Evolutionary conservation across 139 green algal species (phyloP).

Genomic region (Parachlorella kessleri): DNA sequence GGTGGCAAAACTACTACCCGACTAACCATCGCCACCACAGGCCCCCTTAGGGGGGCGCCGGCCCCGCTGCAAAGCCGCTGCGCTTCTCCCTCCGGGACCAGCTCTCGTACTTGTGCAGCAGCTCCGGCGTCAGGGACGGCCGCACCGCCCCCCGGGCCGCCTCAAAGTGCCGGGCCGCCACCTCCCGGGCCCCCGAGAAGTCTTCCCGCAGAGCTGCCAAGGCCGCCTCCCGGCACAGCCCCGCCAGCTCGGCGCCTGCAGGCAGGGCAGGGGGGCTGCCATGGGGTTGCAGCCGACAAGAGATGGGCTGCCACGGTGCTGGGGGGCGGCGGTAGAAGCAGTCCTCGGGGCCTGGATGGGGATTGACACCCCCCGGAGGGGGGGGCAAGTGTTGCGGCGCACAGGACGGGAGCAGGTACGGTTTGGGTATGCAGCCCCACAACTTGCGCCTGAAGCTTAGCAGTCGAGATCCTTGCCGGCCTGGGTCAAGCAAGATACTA

Average conservation of each 20-base stretch:
- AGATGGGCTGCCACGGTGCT: too few relatives aligned
- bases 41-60: too few relatives aligned
- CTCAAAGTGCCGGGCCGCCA: slow-evolving; percentile 58
- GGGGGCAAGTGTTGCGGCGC: not conserved
- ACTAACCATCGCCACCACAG: too few relatives aligned
- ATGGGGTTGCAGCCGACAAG: not conserved
- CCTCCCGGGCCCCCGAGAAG: slow-evolving; percentile 37
- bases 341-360: too few relatives aligned
- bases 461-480: not conserved
- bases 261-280: not conserved
- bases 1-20: too few relatives aligned
- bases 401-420: too few relatives aligned
- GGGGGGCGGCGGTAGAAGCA: too few relatives aligned
- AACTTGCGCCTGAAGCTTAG: too few relatives aligned
- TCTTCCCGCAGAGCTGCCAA: slow-evolving; percentile 82
- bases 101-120: slow-evolving; percentile 44
- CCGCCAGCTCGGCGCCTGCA: slow-evolving; percentile 73
- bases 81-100: slow-evolving; percentile 4
- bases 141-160: slow-evolving; percentile 31
- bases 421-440: too few relatives aligned
- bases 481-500: not conserved
- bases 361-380: too few relatives aligned
- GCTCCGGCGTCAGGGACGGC: slow-evolving; percentile 41
- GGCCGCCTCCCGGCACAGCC: slow-evolving; percentile 81
- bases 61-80: too few relatives aligned